Evolutionary conservation across 176 grass and related monocot species (phyloP), one percentile per base, ranked within the genome.

Genomic region (Juncus effusus): DNA sequence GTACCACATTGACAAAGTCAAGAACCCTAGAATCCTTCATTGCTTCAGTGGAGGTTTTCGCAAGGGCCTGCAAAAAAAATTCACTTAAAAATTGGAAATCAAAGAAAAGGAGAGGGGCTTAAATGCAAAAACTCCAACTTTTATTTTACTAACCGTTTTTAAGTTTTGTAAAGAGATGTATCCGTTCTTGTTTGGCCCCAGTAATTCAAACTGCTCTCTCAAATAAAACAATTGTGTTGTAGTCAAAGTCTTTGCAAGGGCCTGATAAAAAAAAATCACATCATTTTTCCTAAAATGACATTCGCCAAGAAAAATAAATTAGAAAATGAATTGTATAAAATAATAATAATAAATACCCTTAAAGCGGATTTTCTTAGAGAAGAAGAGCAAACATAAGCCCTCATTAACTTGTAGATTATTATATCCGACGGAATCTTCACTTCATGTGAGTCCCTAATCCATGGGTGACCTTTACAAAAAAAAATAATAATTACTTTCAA

Each of bases 241-340:
- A 6, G 82, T 80, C 73, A 85, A 67, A 41, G 82, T 85, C 77
- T 80, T 85, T 7, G 82, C 77, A 85, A 85, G 77, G 60, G 82
- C 77, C 82, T 85, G 77, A 53, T n/a, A 37, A 45, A 49, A 15
- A 56, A 47, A 57, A 47, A 59, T 8, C 12, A 28, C n/a, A n/a
- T n/a, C n/a, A n/a, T n/a, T n/a, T n/a, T n/a, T n/a, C n/a, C n/a
- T n/a, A n/a, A n/a, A n/a, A n/a, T n/a, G n/a, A n/a, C n/a, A n/a
- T n/a, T 10, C 3, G 42, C 61, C 6, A 74, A 61, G 19, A 45
- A 16, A 47, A 63, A 63, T 52, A 62, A 51, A 75, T 40, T 54
- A 51, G 42, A 62, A 75, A 28, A 36, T 64, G 53, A 19, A 5
- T 77, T 12, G 13, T 60, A 59, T 7, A 41, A 10, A 47, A 70